Conservation (phyloP, 1,284 basidiomycete genomes). For the Fistulinella cinereoalba region DNA sequence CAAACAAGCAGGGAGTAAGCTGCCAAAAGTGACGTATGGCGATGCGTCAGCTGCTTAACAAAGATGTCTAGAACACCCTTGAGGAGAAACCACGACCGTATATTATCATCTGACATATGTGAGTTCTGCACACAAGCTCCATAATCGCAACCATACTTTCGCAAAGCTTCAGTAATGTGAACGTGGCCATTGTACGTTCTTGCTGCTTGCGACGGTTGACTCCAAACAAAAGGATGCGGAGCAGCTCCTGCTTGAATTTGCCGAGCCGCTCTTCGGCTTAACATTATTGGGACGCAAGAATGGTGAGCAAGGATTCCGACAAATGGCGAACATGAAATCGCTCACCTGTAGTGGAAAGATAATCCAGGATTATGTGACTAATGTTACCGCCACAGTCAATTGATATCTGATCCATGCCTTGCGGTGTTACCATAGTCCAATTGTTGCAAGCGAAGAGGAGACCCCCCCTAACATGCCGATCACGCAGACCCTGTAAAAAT, state of each 20-base stretch:
- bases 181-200: constrained; percentile 11
- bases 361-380: background rate
- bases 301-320: too few relatives aligned
- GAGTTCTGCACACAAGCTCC: too few relatives aligned
- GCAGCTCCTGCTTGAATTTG: background rate
- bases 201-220: background rate
- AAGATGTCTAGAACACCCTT: background rate
- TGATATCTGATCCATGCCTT: too few relatives aligned
- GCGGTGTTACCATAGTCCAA: background rate
- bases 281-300: too few relatives aligned
- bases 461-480: background rate
- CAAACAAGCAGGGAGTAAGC: constrained; percentile 7
- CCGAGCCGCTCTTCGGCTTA: too few relatives aligned
- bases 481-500: background rate
- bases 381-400: too few relatives aligned
- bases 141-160: constrained; percentile 3
- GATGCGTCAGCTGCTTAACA: constrained; percentile 4
- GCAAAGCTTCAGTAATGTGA: constrained; percentile 7
- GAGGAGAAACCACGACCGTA: background rate
- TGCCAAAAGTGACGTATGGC: constrained; percentile 4
- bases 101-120: background rate
- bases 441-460: background rate
- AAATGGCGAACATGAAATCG: background rate
- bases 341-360: background rate
- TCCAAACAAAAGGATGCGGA: background rate